Evolutionary conservation across 2,329 filamentous ascomycete species (phyloP), one percentile per base, ranked within the genome.

Genomic region (Calonectria pteridis): DNA sequence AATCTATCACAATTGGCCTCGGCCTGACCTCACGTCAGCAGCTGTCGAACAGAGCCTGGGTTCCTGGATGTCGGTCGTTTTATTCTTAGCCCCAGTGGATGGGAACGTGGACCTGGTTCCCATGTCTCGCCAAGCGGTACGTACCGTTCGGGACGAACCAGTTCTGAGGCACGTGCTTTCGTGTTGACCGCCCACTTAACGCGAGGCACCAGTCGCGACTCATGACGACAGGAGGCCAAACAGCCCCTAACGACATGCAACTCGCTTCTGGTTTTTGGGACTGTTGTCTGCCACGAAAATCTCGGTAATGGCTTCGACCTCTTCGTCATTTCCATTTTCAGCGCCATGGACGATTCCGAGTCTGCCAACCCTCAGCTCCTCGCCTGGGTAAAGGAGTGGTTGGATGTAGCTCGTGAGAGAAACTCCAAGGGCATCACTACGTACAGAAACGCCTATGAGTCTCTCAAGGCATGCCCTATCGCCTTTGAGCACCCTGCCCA

Each of bases 361-460:
- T 93, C 90, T 76, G 89, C 91, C 20, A 97, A 97, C 78, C 92
- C 94, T 6, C 87, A 94, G 50, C 88, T 95, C 11, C 88, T 96
- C 14, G 85, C 86, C 76, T 96, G 93, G 92, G 91, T 96, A 65
- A 93, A 94, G 80, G 93, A 95, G 86, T 95, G 93, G 93, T 89
- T 93, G 64, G 93, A 95, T 55, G 82, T 89, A 50, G 94, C 93
- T 16, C 88, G 89, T 63, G 91, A 94, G 77, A 90, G 89, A 58
- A 94, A 93, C 80, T 90, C 91, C 23, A 95, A 94, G 81, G 93
- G 93, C 28, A 85, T 92, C 29, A 91, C 89, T n/a, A 92, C 91
- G 0, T 96, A 95, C 83, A 93, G 91, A 76, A 91, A 93, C 78
- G 94, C 94, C 1, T 95, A 95, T 80, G 89, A 94, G 72, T 94